These are phyloP conservation scores for Naumovozyma baii DNA, from an alignment of 805 yeast genomes.

Conservation along the genomic window DNA sequence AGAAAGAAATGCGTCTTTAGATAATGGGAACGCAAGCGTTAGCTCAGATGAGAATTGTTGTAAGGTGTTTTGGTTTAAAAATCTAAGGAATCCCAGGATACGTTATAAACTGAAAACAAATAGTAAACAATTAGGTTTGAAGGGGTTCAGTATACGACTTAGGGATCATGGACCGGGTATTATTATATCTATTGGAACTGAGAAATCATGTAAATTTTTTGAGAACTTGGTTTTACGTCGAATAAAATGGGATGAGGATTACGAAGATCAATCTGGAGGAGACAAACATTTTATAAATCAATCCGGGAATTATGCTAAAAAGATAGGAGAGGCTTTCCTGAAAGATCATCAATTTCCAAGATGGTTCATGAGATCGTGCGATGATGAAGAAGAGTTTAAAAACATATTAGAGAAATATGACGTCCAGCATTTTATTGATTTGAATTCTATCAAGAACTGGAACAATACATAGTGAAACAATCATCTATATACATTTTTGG, in stretches of 20 bases:
- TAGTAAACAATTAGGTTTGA: slow-evolving; percentile 60
- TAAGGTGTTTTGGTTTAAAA: slow-evolving; percentile 49
- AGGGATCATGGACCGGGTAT: slow-evolving; percentile 39
- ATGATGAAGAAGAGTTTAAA: slow-evolving; percentile 41
- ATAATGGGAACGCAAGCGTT: slow-evolving; percentile 2
- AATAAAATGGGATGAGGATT: slow-evolving; percentile 59
- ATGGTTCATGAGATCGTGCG: slow-evolving; percentile 58
- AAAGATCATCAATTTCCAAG: slow-evolving; percentile 43
- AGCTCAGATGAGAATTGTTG: slow-evolving; percentile 6
- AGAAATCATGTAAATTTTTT: slow-evolving; percentile 50
- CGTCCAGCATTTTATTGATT: slow-evolving; percentile 34
- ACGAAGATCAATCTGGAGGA: slow-evolving; percentile 15
- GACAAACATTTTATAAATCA: slow-evolving; percentile 30
- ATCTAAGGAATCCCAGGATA: slow-evolving; percentile 54
- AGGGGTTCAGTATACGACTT: slow-evolving; percentile 50
- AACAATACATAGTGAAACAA: too few species aligned
- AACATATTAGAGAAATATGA: slow-evolving; percentile 41
- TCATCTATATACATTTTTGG: too few species aligned
- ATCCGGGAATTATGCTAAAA: slow-evolving; percentile 35
- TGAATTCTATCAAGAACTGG: neutral
- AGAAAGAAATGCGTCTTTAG: neutral
- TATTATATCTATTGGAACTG: slow-evolving; percentile 69
- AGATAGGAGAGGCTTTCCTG: slow-evolving; percentile 68
- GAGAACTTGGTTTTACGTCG: slow-evolving; percentile 50
- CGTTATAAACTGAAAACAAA: slow-evolving; percentile 67